Base-by-base conservation (phyloP, 257 asterid genomes). In the Orobanche coerulescens region DNA sequence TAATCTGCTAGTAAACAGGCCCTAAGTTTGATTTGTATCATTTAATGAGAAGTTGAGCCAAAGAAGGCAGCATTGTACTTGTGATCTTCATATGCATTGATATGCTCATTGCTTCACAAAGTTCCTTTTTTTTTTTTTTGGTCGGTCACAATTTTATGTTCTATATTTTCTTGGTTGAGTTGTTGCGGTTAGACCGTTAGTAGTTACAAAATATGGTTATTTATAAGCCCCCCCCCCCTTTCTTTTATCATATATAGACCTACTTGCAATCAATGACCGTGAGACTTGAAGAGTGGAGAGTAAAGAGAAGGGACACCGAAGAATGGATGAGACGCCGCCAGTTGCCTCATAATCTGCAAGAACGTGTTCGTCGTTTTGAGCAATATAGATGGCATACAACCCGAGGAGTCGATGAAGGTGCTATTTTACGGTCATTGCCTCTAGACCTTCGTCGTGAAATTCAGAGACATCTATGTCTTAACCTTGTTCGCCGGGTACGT, bases 281-380 rank as follows among this genome's bases (percentile, higher is more conserved):
- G 72, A 93, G 92, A 62, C 82, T 93, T 36, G 98, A 93, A 81
- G 98, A 93, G 76, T 89, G 98, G 97, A 77, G 98, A 65, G 68
- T 86, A 19, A 86, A 73, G 81, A 81, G 84, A 81, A 74, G 98
- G 66, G 98, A 93, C 64, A 79, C 88, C 0, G 98, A 93, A 67
- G 98, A 93, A 72, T 93, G 98, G 98, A 93, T 93, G 98, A 81
- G 95, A 85, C 98, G 81, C 67, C 87, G 98, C 5, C 98, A 93
- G 78, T 68, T 93, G 73, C 95, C 98, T 23, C 81, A 78, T 11
- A 84, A 84, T 23, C 56, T 93, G 72, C 97, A 89, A 75, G 95
- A 86, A 67, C 97, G 98, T 3, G 94, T 93, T 4, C 97, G 88
- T 42, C 73, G 91, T 11, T 93, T 81, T 42, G 92, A 82, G 58